Base-by-base conservation (phyloP, 2,329 filamentous ascomycete species). In the Aspergillus sp. region DNA sequence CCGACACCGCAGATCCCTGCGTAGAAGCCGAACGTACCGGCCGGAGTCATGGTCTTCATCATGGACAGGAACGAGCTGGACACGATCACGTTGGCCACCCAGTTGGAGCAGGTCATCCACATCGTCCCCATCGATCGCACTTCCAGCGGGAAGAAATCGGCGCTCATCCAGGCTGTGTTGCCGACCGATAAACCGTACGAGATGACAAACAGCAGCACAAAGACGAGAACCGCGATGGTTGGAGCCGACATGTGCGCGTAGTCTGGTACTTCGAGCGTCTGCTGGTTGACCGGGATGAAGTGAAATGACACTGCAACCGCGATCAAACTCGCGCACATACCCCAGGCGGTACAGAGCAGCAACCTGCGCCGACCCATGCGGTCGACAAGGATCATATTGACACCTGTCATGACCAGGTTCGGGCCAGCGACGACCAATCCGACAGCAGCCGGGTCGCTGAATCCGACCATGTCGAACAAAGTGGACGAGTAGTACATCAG, bases 1-100 rank as follows among this genome's bases (percentile, higher is more conserved):
- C 74, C 74, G 23, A 75, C 51, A 41, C 73, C 66, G 54, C 74
- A 78, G 32, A 78, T 74, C 0, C 64, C 72, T 1, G 74, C 71
- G 47, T 77, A 79, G 59, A 79, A 78, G 5, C 74, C 74, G 50
- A 78, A 79, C 0, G 75, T 71, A 1, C 76, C 75, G 2, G 67
- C 72, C 0, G 74, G 74, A 0, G 75, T 77, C 46, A 70, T 73
- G n/a, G 60, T 61, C 51, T 78, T 68, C 69, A 77, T 77, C 68
- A 70, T 70, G 23, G 69, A 73, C 10, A 78, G 57, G 60, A 78
- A 78, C 0, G 74, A 77, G 3, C 71, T 75, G 6, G 73, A 63
- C 41, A 78, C 69, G 46, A 78, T 75, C 49, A 78, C 69, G 55
- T 77, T 77, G 47, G 61, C 68, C 7, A 67, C 70, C 74, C 72